A percentile compares a stretch with the other conserved stretches of the same genome.
Conservation (phyloP, 1,284 basidiomycete species). For the Thelephora terrestris region DNA sequence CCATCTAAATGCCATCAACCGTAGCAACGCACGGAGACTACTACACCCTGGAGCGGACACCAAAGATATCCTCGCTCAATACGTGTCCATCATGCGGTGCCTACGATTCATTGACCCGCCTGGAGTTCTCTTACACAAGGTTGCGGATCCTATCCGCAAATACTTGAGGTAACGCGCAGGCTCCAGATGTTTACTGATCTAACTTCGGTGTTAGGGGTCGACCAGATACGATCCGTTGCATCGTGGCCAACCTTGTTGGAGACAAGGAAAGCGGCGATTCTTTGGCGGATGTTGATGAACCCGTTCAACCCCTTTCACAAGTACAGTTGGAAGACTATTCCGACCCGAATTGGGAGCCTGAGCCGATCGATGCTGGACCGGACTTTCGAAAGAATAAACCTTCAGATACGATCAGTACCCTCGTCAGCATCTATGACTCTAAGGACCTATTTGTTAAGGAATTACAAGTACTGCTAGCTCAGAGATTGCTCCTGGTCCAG, state of each 20-base stretch:
- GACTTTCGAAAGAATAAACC: constrained; percentile 85
- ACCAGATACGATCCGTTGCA: constrained; percentile 85
- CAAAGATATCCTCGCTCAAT: constrained; percentile 83
- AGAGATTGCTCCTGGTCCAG: constrained; percentile 67
- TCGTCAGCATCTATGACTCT: constrained; percentile 93
- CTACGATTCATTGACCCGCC: constrained; percentile 86
- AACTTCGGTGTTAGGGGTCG: constrained; percentile 46
- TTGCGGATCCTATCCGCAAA: constrained; percentile 81
- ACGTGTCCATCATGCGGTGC: constrained; percentile 92
- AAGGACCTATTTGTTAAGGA: constrained; percentile 93
- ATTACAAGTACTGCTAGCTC: constrained; percentile 80
- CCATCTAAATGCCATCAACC: background rate
- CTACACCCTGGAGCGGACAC: constrained; percentile 96
- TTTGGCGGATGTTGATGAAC: constrained; percentile 70
- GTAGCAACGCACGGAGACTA: constrained; percentile 75
- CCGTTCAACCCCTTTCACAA: constrained; percentile 63
- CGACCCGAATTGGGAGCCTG: constrained; percentile 88
- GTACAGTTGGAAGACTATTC: constrained; percentile 74
- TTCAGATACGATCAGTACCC: constrained; percentile 85
- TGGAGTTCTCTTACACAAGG: constrained; percentile 85
- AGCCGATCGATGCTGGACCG: constrained; percentile 92
- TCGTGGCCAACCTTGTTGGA: constrained; percentile 85
- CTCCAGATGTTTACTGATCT: constrained; percentile 1
- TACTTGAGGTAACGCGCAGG: constrained; percentile 59
- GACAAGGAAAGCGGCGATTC: constrained; percentile 77